Conservation (phyloP, 768 basidiomycete genomes). For the Lactarius indigo region DNA sequence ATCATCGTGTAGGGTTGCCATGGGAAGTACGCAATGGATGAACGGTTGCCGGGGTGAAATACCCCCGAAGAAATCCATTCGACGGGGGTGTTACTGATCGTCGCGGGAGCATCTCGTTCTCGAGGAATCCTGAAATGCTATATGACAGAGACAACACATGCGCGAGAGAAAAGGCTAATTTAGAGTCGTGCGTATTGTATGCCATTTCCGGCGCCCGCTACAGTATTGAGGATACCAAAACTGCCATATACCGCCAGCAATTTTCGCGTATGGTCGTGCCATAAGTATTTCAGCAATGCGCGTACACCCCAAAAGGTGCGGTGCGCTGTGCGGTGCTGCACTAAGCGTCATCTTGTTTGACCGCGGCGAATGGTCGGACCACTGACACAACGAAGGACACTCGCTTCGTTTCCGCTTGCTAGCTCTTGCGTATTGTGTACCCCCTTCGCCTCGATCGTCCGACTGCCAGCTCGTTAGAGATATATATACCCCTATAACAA, state of each 20-base stretch:
- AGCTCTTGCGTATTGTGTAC: background rate
- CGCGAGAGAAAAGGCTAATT: background rate
- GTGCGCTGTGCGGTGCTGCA: background rate
- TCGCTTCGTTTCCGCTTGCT: background rate
- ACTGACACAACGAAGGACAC: background rate
- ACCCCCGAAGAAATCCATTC: background rate
- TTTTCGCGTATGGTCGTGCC: background rate
- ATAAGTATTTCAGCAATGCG: background rate
- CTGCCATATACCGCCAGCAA: too few relatives aligned
- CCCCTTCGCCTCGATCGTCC: background rate
- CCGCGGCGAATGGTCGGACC: background rate
- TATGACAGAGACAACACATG: background rate
- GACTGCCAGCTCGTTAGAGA: too few relatives aligned
- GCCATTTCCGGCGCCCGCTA: background rate
- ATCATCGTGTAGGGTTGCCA: background rate
- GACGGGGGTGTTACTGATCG: background rate
- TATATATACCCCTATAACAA: background rate
- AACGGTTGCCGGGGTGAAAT: background rate
- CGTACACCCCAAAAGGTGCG: background rate
- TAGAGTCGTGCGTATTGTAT: background rate
- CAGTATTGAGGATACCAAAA: too few relatives aligned
- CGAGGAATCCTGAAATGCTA: background rate
- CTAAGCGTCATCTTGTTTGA: too few relatives aligned
- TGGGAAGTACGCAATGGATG: background rate
- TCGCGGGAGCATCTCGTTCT: background rate